Conservation (phyloP, 1,284 basidiomycete species). For the Somion occarium region DNA sequence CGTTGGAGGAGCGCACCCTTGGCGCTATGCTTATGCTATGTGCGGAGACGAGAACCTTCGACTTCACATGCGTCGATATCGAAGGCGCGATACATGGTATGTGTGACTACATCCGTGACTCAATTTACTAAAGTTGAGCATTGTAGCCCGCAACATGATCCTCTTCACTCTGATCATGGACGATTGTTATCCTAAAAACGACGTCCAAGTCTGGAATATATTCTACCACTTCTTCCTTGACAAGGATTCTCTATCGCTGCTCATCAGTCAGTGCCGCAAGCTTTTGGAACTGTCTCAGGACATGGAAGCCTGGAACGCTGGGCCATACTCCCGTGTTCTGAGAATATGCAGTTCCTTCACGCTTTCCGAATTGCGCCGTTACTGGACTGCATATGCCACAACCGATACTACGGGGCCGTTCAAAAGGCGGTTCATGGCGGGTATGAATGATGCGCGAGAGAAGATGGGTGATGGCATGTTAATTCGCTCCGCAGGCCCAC, state of each 20-base stretch:
- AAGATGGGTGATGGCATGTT: conserved; percentile 10
- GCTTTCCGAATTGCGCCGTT: conserved; percentile 35
- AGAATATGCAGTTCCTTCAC: conserved; percentile 36
- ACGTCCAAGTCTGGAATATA: conserved; percentile 44
- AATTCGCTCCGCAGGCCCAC: conserved; percentile 36
- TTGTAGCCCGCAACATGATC: conserved; percentile 37
- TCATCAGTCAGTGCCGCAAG: conserved; percentile 40
- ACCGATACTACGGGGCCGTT: conserved; percentile 16
- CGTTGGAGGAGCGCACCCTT: too few relatives aligned
- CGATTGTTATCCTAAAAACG: conserved; percentile 15
- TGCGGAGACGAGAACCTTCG: conserved; percentile 35
- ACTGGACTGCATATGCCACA: conserved; percentile 37
- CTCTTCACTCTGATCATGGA: conserved; percentile 33
- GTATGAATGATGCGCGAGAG: not conserved
- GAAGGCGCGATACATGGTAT: conserved; percentile 55
- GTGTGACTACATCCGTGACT: conserved; percentile 3
- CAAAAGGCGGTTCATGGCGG: not conserved
- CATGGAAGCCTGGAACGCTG: conserved; percentile 38
- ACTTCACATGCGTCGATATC: conserved; percentile 57
- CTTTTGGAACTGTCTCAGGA: conserved; percentile 33
- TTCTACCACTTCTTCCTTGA: conserved; percentile 54
- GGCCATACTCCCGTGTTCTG: conserved; percentile 36
- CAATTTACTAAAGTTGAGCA: not conserved
- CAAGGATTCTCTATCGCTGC: conserved; percentile 29
- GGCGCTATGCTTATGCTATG: not conserved